Base-by-base conservation (phyloP, 2,329 filamentous ascomycete species). In the Fusarium sp. region DNA sequence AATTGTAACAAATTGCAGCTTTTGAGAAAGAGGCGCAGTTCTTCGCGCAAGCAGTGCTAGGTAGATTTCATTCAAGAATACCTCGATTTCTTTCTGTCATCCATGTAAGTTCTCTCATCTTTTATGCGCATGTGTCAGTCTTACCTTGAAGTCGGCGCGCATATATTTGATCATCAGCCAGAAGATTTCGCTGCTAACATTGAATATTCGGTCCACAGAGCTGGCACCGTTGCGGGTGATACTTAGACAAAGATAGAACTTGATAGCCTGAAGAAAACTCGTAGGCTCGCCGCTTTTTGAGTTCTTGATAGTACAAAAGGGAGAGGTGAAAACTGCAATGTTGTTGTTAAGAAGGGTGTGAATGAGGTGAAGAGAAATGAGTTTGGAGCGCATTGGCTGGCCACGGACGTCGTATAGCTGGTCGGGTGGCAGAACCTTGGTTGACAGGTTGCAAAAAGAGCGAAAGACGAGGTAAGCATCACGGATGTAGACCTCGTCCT, bases 51-150 rank as follows among this genome's bases (percentile, higher is more conserved):
- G 85, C 46, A 98, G 94, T 1, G 95, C 93, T 9, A 99, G 86
- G 80, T 99, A 99, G 35, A 99, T 97, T 80, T 99, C 96, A 80
- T 98, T 98, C 67, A 99, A 84, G 80, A 99, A 98, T 1, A 99
- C 96, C 82, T 98, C 96, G 62, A 99, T 93, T 80, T 99, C 96
- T 89, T 97, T 97, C 91, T 94, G 79, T 66, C 60, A 44, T 57
- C 7, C 9, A 10, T 35, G 75, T 83, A 68, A 85, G 80, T 61
- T 23, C 32, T 38, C n/a, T 42, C 9, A 18, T 9, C 38, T 11
- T 43, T 21, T 35, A n/a, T 32, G 21, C 16, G 16, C 4, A 25
- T 49, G 5, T 28, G 18, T 13, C 13, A 12, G 33, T 60, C 87
- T 68, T 79, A 93, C 92, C 91, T 99, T 99, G 83, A 99, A 93